Evolutionary conservation across 2,329 filamentous ascomycete species (phyloP), one percentile per base, ranked within the genome.

Genomic region (Fusarium temperatum): DNA sequence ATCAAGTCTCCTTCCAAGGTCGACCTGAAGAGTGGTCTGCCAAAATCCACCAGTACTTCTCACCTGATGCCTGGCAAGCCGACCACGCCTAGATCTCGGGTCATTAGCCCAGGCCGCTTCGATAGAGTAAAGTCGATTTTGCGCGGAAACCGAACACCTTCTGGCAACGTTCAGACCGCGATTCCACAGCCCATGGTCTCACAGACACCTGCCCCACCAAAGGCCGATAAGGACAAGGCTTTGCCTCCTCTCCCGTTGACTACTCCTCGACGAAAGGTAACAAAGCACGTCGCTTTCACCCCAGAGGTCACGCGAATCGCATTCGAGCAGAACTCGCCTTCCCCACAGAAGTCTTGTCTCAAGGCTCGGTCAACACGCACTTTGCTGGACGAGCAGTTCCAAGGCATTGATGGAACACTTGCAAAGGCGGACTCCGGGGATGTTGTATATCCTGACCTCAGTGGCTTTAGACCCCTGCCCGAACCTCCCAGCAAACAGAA

Each of bases 241-340:
- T 80, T 91, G 38, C 87, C 87, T 58, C 80, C 85, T 7, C 80
- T 86, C 24, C 86, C 88, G 11, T 83, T 90, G 62, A 91, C 90
- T 10, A 94, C 92, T 3, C 93, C 92, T 13, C 91, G 91, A 38
- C 88, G 91, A 30, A 93, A 91, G 81, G 80, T 86, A 42, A 81
- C 83, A 24, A 97, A 97, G 84, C 92, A 89, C 63, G 94, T 97
- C 41, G 91, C 93, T 57, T 98, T 97, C 78, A 94, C 93, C 0
- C 92, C 91, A 1, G 91, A 90, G 69, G 91, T 91, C 41, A 88
- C 93, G 71, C 83, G 84, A 1, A 75, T 84, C 51, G 63, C 69
- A 24, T 51, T 59, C 3, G 78, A 79, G 55, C 86, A 88, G 67
- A 83, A 86, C 65, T 89, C 89, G 4, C 89, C 90, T 13, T 90